Conservation (phyloP, 2,329 filamentous ascomycete species). For the Zasmidium angulare region DNA sequence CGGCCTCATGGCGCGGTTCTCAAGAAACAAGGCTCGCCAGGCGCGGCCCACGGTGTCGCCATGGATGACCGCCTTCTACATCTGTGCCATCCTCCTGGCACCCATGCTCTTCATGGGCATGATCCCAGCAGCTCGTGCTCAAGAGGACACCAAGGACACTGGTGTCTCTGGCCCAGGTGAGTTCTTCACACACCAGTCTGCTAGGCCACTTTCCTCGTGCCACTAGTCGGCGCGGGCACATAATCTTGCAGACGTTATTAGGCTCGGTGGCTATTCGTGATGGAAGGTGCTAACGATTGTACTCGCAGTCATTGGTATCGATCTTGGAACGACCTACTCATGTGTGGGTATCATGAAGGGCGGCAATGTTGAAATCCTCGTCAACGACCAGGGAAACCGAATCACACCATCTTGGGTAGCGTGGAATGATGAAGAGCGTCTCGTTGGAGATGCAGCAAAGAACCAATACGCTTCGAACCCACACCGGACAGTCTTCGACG, state of each 20-base stretch:
- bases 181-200: slow-evolving; percentile 11
- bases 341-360: slow-evolving; percentile 96
- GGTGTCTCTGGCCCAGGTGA: slow-evolving; percentile 67
- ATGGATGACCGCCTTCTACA: slow-evolving; percentile 87
- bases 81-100: slow-evolving; percentile 80
- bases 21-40: slow-evolving; percentile 31
- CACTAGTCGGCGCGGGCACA: not conserved
- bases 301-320: slow-evolving; percentile 81
- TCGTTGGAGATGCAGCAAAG: slow-evolving; percentile 97
- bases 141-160: slow-evolving; percentile 74
- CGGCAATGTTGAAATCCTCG: slow-evolving; percentile 91
- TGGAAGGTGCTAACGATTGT: not conserved
- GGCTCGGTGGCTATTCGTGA: not conserved
- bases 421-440: slow-evolving; percentile 89
- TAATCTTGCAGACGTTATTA: not conserved
- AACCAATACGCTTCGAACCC: slow-evolving; percentile 70
- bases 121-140: slow-evolving; percentile 57
- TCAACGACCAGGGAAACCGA: slow-evolving; percentile 96
- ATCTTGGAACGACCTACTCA: slow-evolving; percentile 83
- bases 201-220: not conserved
- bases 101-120: slow-evolving; percentile 81
- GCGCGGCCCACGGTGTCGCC: slow-evolving; percentile 29
- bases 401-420: slow-evolving; percentile 69
- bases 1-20: slow-evolving; percentile 37
- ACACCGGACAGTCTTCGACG: slow-evolving; percentile 48